phyloP scores from a whole-genome alignment of 139 green algal species.

The Closterium sp. region DNA sequence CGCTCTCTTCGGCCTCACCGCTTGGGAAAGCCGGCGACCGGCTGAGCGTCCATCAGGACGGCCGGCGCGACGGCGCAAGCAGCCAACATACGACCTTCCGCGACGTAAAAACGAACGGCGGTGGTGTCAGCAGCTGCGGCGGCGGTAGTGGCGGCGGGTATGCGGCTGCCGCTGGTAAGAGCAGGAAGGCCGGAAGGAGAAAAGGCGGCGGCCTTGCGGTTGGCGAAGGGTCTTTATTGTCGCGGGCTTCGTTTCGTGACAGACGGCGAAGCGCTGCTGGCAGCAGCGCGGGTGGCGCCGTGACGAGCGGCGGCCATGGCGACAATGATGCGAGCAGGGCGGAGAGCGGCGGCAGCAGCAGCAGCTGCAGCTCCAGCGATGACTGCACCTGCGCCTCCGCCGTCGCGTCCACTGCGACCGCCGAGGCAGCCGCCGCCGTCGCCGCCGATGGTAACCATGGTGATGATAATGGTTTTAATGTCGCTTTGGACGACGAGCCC shows the following conservation, averaged over 20 bases:
- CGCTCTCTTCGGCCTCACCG: neutral
- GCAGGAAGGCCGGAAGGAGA: neutral
- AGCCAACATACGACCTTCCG: neutral
- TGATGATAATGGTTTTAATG: no score
- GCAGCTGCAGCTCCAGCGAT: neutral
- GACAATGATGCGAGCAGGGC: neutral
- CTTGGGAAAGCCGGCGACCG: neutral
- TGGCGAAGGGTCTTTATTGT: neutral
- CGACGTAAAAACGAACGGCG: neutral
- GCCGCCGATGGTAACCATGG: no score
- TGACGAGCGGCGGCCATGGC: neutral
- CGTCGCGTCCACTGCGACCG: no score
- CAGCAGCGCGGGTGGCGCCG: neutral
- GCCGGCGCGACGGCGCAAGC: neutral
- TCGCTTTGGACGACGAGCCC: no score
- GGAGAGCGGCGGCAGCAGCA: neutral
- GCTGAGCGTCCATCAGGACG: neutral
- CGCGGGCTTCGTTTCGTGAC: neutral
- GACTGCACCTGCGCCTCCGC: neutral
- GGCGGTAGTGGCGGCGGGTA: neutral
- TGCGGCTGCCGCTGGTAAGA: neutral
- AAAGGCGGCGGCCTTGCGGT: neutral
- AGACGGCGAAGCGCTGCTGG: neutral
- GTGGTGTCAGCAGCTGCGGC: neutral
- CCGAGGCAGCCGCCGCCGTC: no score